Conservation (phyloP, 2,329 filamentous ascomycete genomes). For the Phialophora chinensis region DNA sequence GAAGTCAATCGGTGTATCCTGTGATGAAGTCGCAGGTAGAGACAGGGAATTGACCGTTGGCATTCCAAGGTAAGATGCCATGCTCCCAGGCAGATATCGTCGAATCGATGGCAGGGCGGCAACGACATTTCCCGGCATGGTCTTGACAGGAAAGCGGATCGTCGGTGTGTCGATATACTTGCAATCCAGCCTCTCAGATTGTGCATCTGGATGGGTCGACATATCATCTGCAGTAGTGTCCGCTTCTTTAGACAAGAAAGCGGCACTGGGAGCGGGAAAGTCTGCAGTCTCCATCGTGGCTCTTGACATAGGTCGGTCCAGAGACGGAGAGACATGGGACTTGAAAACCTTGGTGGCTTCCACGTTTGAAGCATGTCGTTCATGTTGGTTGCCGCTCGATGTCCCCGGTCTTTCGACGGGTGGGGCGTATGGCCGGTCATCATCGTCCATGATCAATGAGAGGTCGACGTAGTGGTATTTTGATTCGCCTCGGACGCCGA, state of each 20-base stretch:
- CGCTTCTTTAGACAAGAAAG: constrained; percentile 29
- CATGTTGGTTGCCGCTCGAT: constrained; percentile 29
- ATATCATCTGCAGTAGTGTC: constrained; percentile 11
- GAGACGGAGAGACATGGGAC: constrained; percentile 29
- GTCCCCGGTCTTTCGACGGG: constrained; percentile 33
- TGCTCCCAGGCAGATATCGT: constrained; percentile 42
- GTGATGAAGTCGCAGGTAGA: constrained; percentile 63
- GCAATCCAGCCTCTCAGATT: constrained; percentile 35
- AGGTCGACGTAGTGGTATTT: constrained; percentile 87
- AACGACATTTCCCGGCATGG: constrained; percentile 32
- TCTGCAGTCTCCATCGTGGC: constrained; percentile 43
- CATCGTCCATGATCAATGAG: constrained; percentile 45
- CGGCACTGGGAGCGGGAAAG: constrained; percentile 41
- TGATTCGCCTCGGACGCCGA: constrained; percentile 93
- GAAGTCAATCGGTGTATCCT: constrained; percentile 75
- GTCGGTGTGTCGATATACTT: constrained; percentile 39
- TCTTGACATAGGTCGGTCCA: constrained; percentile 35
- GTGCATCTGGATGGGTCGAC: constrained; percentile 1
- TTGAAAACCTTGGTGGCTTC: constrained; percentile 30
- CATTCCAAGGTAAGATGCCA: constrained; percentile 55
- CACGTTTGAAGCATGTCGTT: constrained; percentile 31
- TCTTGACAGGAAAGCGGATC: constrained; percentile 33
- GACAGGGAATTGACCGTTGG: constrained; percentile 36
- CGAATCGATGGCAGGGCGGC: constrained; percentile 40
- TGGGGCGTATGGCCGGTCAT: constrained; percentile 33